Conservation (phyloP, 1,139 yeast species). For the Sugiyamaella paludigena region DNA sequence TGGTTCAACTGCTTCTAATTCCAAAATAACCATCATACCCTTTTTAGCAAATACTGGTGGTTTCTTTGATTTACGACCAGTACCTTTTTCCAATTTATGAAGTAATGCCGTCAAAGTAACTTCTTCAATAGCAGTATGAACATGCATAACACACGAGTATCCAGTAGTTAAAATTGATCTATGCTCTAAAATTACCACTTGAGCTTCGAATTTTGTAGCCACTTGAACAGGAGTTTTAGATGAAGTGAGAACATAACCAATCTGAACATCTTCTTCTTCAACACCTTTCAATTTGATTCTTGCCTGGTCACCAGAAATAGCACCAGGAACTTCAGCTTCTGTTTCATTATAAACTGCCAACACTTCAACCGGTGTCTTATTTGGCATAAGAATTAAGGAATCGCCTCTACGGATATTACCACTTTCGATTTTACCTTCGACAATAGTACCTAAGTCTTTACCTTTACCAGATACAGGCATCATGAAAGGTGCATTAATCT, state of each 20-base stretch:
- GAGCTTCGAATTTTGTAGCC: constrained; percentile 89
- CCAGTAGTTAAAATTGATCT: constrained; percentile 93
- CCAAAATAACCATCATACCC: constrained; percentile 98
- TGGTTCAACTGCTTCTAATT: constrained; percentile 77
- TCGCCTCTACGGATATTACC: constrained; percentile 86
- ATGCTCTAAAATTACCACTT: constrained; percentile 93
- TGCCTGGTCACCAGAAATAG: constrained; percentile 96
- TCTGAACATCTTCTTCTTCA: constrained; percentile 92
- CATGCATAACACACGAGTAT: constrained; percentile 96
- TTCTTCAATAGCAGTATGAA: constrained; percentile 97
- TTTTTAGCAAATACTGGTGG: constrained; percentile 98
- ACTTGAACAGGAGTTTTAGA: constrained; percentile 85
- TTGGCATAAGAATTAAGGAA: constrained; percentile 85
- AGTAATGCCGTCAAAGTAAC: constrained; percentile 76
- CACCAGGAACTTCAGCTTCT: constrained; percentile 88
- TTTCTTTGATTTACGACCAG: constrained; percentile 92
- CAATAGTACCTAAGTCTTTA: constrained; percentile 94
- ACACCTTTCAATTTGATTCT: constrained; percentile 89
- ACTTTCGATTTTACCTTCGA: constrained; percentile 96
- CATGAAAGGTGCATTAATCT: constrained; percentile 93
- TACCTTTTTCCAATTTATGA: constrained; percentile 94
- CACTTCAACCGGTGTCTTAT: constrained; percentile 77
- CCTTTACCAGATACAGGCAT: constrained; percentile 91
- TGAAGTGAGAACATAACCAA: constrained; percentile 89
- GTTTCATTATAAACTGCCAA: constrained; percentile 88